A percentile compares a stretch with the other conserved stretches of the same genome.
These are phyloP conservation scores for Kazachstania viticola DNA, from an alignment of 805 yeast species.

Conservation along the genomic window DNA sequence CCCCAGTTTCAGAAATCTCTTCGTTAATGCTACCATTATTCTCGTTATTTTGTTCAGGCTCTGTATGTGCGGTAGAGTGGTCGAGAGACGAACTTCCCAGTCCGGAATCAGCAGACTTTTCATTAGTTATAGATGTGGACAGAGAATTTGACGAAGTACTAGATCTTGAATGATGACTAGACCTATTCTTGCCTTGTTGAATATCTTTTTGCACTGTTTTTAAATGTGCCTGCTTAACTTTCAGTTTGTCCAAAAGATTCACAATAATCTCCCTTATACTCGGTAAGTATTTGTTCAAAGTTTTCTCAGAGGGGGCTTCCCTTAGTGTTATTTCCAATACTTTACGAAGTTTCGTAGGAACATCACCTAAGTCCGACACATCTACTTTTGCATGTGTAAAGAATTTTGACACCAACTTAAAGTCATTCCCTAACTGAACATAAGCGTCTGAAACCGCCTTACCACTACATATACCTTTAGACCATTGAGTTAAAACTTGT, in stretches of 20 bases:
- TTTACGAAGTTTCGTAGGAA: slow-evolving; percentile 67
- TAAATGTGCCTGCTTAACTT: slow-evolving; percentile 55
- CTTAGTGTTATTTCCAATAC: slow-evolving; percentile 81
- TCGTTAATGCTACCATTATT: not conserved
- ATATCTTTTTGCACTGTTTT: slow-evolving; percentile 16
- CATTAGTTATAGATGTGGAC: not conserved
- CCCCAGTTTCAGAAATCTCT: not conserved
- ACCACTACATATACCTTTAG: slow-evolving; percentile 66
- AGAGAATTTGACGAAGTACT: slow-evolving; percentile 2
- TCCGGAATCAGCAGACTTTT: not conserved
- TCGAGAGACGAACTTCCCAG: no score
- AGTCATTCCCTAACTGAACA: slow-evolving; percentile 88
- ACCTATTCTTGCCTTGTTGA: slow-evolving; percentile 3
- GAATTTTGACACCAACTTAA: slow-evolving; percentile 72
- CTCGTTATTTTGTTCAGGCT: not conserved
- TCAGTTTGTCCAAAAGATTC: slow-evolving; percentile 63
- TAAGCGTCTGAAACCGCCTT: slow-evolving; percentile 80
- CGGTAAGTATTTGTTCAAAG: slow-evolving; percentile 71
- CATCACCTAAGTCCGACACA: slow-evolving; percentile 77
- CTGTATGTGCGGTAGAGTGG: not conserved
- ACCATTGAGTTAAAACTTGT: slow-evolving; percentile 87
- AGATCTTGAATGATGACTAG: slow-evolving; percentile 8
- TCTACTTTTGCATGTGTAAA: slow-evolving; percentile 72
- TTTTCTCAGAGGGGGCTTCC: slow-evolving; percentile 73
- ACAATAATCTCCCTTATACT: slow-evolving; percentile 78